phyloP scores from a whole-genome alignment of 2,329 filamentous ascomycete species.

The Penicillium italicum region DNA sequence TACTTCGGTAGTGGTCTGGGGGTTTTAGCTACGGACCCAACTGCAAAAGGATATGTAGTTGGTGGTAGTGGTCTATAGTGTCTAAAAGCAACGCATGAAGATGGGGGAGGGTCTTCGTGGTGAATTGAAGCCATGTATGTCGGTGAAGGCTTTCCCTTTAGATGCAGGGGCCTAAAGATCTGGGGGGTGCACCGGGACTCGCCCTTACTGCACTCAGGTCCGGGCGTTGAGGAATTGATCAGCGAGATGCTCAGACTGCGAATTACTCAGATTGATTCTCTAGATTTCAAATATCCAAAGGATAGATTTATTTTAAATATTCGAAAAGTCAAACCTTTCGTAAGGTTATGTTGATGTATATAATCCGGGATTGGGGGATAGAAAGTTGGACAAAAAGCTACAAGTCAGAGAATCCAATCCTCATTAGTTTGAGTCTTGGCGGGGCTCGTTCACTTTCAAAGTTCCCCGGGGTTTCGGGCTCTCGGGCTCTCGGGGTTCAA shows the following conservation, averaged over 20 bases:
- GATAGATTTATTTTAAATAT: not conserved
- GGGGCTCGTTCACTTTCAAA: not conserved
- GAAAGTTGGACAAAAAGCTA: not conserved
- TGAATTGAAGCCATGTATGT: not conserved
- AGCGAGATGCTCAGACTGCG: not conserved
- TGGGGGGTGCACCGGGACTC: constrained; percentile 3
- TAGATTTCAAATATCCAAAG: not conserved
- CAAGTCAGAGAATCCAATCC: not conserved
- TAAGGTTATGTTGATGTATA: not conserved
- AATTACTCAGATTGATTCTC: not conserved
- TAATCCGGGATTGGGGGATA: not conserved
- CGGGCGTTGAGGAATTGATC: constrained; percentile 20
- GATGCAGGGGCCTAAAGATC: constrained; percentile 22
- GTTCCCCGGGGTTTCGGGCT: too few relatives aligned
- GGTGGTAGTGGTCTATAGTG: not conserved
- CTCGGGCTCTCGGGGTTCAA: not conserved
- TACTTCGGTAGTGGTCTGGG: not conserved
- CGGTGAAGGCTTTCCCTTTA: constrained; percentile 13
- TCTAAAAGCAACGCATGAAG: not conserved
- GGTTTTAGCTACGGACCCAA: not conserved
- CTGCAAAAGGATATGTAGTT: not conserved
- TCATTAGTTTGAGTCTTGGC: not conserved
- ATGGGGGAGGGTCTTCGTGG: not conserved
- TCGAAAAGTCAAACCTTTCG: not conserved
- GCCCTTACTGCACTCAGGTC: constrained; percentile 29